These are phyloP conservation scores for Phanerodontia chrysosporium DNA, from an alignment of 768 basidiomycete species.

Conservation along the genomic window DNA sequence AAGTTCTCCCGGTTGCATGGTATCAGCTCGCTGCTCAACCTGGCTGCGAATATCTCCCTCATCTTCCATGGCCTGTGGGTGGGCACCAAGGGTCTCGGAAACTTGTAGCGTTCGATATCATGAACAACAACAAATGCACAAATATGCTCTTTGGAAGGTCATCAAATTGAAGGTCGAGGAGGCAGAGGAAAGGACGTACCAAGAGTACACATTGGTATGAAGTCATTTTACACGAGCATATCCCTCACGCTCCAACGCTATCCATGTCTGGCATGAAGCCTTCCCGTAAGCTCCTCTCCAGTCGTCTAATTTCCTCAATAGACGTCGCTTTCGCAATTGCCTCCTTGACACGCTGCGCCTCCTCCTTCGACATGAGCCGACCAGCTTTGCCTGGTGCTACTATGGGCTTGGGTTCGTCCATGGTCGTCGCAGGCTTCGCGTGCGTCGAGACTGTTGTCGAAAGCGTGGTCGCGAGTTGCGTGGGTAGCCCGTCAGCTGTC, in stretches of 20 bases:
- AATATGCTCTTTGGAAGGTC: not conserved
- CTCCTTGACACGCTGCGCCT: slow-evolving; percentile 80
- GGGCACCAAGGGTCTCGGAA: slow-evolving; percentile 47
- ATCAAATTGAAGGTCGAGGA: not conserved
- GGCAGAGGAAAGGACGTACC: slow-evolving; percentile 12
- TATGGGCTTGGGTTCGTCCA: slow-evolving; percentile 73
- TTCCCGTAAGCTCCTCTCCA: slow-evolving; percentile 80
- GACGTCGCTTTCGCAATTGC: slow-evolving; percentile 90
- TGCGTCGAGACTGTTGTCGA: slow-evolving; percentile 68
- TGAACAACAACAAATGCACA: not conserved
- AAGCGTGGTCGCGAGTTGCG: slow-evolving; percentile 74
- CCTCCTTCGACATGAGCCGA: slow-evolving; percentile 86
- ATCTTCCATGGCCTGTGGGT: slow-evolving; percentile 72
- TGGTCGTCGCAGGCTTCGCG: slow-evolving; percentile 57
- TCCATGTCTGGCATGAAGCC: slow-evolving; percentile 81
- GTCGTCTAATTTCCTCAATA: slow-evolving; percentile 79
- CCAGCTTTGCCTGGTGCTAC: slow-evolving; percentile 65
- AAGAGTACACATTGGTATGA: slow-evolving; percentile 30
- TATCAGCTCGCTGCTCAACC: slow-evolving; percentile 62
- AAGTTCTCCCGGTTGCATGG: slow-evolving; percentile 68
- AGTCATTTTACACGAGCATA: not conserved
- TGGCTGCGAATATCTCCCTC: slow-evolving; percentile 54
- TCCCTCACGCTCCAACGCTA: slow-evolving; percentile 64
- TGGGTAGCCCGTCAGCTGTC: slow-evolving; percentile 74
- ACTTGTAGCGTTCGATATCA: not conserved